These are phyloP conservation scores for Ophiocordyceps australis DNA, from an alignment of 2,329 filamentous ascomycete species.

Conservation along the genomic window DNA sequence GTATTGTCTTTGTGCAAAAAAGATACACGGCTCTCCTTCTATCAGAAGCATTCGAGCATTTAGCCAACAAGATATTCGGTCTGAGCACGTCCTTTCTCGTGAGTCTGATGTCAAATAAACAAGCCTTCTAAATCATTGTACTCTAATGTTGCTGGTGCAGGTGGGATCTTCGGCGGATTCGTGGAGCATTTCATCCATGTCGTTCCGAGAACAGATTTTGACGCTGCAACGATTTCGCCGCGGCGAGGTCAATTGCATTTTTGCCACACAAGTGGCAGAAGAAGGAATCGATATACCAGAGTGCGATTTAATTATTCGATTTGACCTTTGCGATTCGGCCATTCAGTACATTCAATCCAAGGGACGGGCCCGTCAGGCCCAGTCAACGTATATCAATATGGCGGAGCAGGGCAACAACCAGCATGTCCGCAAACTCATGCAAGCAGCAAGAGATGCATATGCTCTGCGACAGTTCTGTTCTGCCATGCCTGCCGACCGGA, in stretches of 20 bases:
- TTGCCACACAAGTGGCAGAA: slow-evolving; percentile 49
- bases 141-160: slow-evolving; percentile 4
- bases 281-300: slow-evolving; percentile 52
- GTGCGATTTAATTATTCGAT: slow-evolving; percentile 52
- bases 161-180: slow-evolving; percentile 11
- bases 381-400: slow-evolving; percentile 77
- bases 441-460: slow-evolving; percentile 41
- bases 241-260: slow-evolving; percentile 42
- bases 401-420: slow-evolving; percentile 49
- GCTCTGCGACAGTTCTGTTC: slow-evolving; percentile 61
- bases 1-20: slow-evolving; percentile 76
- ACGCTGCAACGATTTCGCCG: slow-evolving; percentile 47
- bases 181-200: slow-evolving; percentile 39
- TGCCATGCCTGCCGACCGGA: slow-evolving; percentile 54
- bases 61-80: slow-evolving; percentile 33
- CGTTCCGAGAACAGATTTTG: slow-evolving; percentile 56
- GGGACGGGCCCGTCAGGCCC: slow-evolving; percentile 60
- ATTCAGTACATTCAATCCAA: slow-evolving; percentile 93
- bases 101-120: too few relatives aligned
- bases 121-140: too few relatives aligned
- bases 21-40: slow-evolving; percentile 63
- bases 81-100: slow-evolving; percentile 47
- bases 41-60: slow-evolving; percentile 42
- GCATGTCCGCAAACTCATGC: slow-evolving; percentile 36
- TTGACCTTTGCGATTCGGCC: slow-evolving; percentile 75